phyloP scores from a whole-genome alignment of 306 rosid genomes.

The Prunus dulcis region DNA sequence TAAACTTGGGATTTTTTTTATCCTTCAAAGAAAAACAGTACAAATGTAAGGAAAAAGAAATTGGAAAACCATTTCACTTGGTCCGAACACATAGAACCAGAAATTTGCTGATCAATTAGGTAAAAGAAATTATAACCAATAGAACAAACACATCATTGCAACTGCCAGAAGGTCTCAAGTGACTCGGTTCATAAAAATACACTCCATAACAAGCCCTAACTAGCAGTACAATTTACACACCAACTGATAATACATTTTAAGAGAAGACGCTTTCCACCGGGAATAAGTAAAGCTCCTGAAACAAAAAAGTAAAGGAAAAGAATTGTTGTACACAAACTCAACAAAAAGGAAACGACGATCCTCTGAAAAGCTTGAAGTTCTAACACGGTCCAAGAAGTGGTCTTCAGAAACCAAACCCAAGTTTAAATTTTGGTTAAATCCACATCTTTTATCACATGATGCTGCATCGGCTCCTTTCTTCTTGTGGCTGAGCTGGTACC shows the following conservation, averaged over 20 bases:
- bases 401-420: constrained; percentile 20
- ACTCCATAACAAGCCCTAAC: not conserved
- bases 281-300: constrained; percentile 24
- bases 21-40: too few relatives aligned
- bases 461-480: constrained; percentile 86
- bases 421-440: constrained; percentile 16
- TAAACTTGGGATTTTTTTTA: too few relatives aligned
- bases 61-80: too few relatives aligned
- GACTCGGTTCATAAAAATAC: constrained; percentile 1
- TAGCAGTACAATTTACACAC: constrained; percentile 29
- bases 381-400: constrained; percentile 13
- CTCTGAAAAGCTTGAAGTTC: constrained; percentile 14
- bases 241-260: constrained; percentile 22
- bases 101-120: not conserved
- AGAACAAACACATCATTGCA: not conserved
- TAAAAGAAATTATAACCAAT: not conserved
- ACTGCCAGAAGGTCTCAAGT: constrained; percentile 8
- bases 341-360: constrained; percentile 19
- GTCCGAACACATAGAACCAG: not conserved
- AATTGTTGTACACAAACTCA: constrained; percentile 39
- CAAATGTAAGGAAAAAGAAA: too few relatives aligned
- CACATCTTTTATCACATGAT: constrained; percentile 56
- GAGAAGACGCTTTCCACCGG: constrained; percentile 2
- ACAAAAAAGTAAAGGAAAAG: not conserved
- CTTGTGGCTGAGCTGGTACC: constrained; percentile 68